Conservation (phyloP, 116 monocot species). For the Cymodocea nodosa region DNA sequence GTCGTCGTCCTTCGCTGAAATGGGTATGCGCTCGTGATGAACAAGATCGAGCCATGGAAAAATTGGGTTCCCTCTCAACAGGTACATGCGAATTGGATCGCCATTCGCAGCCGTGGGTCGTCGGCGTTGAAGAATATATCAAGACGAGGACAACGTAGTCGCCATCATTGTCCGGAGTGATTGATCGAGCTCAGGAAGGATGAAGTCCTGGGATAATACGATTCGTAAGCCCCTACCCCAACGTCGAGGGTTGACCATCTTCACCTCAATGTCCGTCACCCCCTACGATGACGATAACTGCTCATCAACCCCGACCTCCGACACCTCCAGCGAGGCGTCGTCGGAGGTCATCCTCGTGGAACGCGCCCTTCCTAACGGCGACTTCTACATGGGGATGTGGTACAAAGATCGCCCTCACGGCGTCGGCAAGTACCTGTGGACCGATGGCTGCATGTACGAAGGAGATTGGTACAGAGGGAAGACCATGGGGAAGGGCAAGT, state of each 20-base stretch:
- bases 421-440: constrained; percentile 46
- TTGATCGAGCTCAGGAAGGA: background rate
- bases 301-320: constrained; percentile 2
- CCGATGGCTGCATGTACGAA: constrained; percentile 56
- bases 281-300: constrained; percentile 28
- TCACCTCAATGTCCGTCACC: constrained; percentile 41
- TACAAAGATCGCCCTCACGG: constrained; percentile 29
- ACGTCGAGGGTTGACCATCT: constrained; percentile 37
- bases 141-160: too few species aligned
- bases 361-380: constrained; percentile 29
- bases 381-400: constrained; percentile 48
- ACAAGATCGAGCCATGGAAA: too few species aligned
- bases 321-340: background rate
- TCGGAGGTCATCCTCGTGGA: constrained; percentile 13
- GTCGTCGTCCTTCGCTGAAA: too few species aligned
- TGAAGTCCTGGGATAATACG: constrained; percentile 43
- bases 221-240: constrained; percentile 44
- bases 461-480: constrained; percentile 42
- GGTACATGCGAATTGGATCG: too few species aligned
- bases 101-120: too few species aligned
- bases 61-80: too few species aligned
- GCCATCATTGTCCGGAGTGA: too few species aligned
- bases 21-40: too few species aligned
- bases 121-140: too few species aligned
- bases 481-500: constrained; percentile 41